Percentiles rank a stretch among this genome's conserved stretches.
phyloP scores from a whole-genome alignment of 495 filamentous ascomycete species.

The Aspergillus homomorphus region DNA sequence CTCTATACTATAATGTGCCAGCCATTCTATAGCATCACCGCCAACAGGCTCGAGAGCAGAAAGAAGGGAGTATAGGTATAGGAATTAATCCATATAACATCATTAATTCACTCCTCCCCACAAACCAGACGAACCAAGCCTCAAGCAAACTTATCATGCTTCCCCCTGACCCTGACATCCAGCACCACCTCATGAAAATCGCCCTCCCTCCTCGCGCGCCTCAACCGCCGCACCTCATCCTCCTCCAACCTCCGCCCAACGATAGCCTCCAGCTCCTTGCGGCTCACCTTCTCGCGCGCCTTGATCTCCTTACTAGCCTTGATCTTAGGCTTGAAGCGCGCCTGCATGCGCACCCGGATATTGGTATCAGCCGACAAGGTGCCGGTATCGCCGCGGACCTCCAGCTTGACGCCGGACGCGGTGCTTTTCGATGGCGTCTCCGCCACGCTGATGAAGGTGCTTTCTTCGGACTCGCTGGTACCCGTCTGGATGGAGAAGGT shows the following conservation, averaged over 20 bases:
- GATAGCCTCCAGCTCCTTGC: slow-evolving; percentile 80
- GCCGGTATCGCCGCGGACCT: slow-evolving; percentile 74
- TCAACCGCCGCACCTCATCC: slow-evolving; percentile 78
- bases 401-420: slow-evolving; percentile 37
- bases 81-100: too few relatives aligned
- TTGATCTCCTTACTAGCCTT: slow-evolving; percentile 76
- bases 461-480: slow-evolving; percentile 38
- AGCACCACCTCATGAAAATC: slow-evolving; percentile 87
- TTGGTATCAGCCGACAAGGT: slow-evolving; percentile 70
- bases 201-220: slow-evolving; percentile 76
- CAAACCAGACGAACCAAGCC: slow-evolving; percentile 15
- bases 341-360: slow-evolving; percentile 87
- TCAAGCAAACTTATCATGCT: slow-evolving; percentile 91
- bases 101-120: too few relatives aligned
- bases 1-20: too few relatives aligned
- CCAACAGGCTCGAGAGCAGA: too few relatives aligned
- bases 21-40: too few relatives aligned
- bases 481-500: slow-evolving; percentile 67
- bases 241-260: slow-evolving; percentile 76
- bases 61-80: too few relatives aligned
- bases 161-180: slow-evolving; percentile 87
- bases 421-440: slow-evolving; percentile 41
- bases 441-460: slow-evolving; percentile 52
- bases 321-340: slow-evolving; percentile 81
- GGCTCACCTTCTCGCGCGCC: slow-evolving; percentile 76